Base-by-base conservation (phyloP, 208 protist species). In the Trypanosoma cruzi region DNA sequence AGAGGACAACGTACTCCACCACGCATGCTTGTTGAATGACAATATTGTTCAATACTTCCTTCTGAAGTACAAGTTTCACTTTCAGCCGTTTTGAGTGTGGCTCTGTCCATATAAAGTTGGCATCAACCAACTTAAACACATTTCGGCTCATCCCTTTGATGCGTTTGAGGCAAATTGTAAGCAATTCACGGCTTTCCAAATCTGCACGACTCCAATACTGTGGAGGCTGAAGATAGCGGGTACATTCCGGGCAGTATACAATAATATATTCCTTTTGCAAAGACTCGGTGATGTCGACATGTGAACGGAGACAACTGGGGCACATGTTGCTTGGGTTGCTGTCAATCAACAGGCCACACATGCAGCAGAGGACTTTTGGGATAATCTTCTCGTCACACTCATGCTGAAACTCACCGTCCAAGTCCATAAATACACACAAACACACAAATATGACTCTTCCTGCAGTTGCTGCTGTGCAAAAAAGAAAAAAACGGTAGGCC, bases 261-360 rank as follows among this genome's bases (percentile, higher is more conserved):
- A 99, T 64, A 29, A 93, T 96, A 61, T 98, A 91, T 64, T 98
- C 88, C 81, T 99, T 99, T 60, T 98, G 88, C 37, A 99, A 92
- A 42, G 93, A 96, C 13, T 99, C 97, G 7, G 98, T 99, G 70
- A 99, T 99, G 85, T 99, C 98, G 3, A 99, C 94, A 49, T 97
- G 85, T 7, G 82, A 87, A 50, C 90, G 83, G 4, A 99, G 90
- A 82, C 99, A 99, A 72, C 96, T 94, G 16, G 98, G 88, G 79
- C 99, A 99, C 98, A 99, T 99, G 82, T 99, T 99, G 53, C 97
- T 92, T 5, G 98, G 96, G 77, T 99, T 99, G 61, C 96, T 93
- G 64, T 97, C 87, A 60, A 99, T 99, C 36, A 92, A 57, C 16
- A 96, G 79, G 26, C 97, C 98, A 73, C 98, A 99, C 40, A 98